Percentiles rank a stretch among this genome's conserved stretches.
These are phyloP conservation scores for Manihot esculenta DNA, from an alignment of 441 rosid species.

Conservation along the genomic window DNA sequence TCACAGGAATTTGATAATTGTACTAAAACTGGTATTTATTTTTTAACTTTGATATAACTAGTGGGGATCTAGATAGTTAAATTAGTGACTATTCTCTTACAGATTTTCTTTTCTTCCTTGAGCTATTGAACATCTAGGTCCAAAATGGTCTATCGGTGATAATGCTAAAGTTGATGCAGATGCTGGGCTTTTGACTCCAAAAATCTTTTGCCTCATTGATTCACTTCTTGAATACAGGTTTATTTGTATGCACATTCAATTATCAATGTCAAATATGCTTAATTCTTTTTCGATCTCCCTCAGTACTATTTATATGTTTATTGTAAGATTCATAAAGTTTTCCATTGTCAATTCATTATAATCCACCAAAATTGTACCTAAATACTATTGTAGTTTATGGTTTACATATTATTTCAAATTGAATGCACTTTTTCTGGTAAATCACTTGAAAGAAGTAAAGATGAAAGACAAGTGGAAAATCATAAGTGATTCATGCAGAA, in stretches of 20 bases:
- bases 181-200: constrained; percentile 53
- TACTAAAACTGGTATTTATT: constrained; percentile 54
- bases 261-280: constrained; percentile 4
- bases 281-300: neutral
- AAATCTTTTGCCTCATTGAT: constrained; percentile 58
- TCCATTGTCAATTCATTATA: neutral
- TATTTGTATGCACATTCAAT: constrained; percentile 10
- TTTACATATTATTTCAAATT: neutral
- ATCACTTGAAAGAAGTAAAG: neutral
- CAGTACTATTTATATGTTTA: neutral
- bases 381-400: neutral
- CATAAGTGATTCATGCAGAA: neutral
- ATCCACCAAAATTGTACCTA: neutral
- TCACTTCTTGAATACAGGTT: constrained; percentile 77
- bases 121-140: constrained; percentile 30
- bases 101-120: constrained; percentile 16
- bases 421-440: neutral
- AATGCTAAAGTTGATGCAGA: constrained; percentile 35
- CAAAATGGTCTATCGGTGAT: constrained; percentile 41
- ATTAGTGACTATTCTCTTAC: constrained; percentile 10
- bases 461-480: neutral
- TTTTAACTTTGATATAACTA: constrained; percentile 13
- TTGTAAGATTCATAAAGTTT: neutral
- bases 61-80: neutral
- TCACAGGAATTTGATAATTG: constrained; percentile 36